Evolutionary conservation across 1,284 basidiomycete genomes (phyloP).

Genomic region (Sporisorium graminicola): DNA sequence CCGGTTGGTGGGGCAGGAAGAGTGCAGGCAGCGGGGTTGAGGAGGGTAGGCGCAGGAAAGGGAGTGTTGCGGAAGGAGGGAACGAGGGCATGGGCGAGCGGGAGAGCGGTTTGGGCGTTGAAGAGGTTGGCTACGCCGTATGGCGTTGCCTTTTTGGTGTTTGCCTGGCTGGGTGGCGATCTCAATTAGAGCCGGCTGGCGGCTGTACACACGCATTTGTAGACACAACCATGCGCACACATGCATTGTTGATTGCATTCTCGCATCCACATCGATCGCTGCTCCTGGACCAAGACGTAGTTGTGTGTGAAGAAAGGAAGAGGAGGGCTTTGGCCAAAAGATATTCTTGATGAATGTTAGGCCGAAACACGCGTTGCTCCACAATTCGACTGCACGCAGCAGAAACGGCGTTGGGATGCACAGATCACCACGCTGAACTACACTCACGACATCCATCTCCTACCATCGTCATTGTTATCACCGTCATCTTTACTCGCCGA

Average conservation of each 20-base stretch:
- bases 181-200: slow-evolving; percentile 43
- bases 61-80: slow-evolving; percentile 38
- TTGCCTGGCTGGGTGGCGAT: slow-evolving; percentile 68
- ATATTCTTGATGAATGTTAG: background rate
- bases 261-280: background rate
- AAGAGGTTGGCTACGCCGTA: slow-evolving; percentile 63
- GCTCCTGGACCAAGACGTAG: background rate
- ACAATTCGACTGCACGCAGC: no score
- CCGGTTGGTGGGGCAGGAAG: background rate
- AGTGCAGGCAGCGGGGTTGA: background rate
- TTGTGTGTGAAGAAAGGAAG: background rate
- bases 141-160: slow-evolving; percentile 64
- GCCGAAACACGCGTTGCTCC: no score
- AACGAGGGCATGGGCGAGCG: slow-evolving; percentile 52
- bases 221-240: no score
- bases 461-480: background rate
- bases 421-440: slow-evolving; percentile 16
- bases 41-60: slow-evolving; percentile 15
- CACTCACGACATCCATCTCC: slow-evolving; percentile 27
- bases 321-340: background rate
- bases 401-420: no score
- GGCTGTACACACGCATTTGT: no score
- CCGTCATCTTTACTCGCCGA: background rate
- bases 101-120: slow-evolving; percentile 57
- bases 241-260: background rate